phyloP scores from a whole-genome alignment of 1,284 basidiomycete species.

The Testicularia cyperi region DNA sequence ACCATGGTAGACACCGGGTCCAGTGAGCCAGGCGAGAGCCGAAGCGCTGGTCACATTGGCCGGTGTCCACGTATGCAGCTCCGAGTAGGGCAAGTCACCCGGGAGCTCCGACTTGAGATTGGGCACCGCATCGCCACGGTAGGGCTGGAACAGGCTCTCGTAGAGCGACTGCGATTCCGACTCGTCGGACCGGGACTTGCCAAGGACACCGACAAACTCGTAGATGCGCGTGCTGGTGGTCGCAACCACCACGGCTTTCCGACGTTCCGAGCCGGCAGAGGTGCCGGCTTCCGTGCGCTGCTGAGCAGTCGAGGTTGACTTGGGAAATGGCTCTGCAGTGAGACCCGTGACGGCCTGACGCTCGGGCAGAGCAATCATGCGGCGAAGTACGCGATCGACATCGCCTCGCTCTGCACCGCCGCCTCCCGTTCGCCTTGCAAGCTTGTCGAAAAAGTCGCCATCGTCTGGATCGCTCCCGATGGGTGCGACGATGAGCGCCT shows the following conservation, averaged over 20 bases:
- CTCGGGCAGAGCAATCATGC: constrained; percentile 47
- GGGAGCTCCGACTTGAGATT: constrained; percentile 57
- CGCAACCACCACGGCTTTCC: constrained; percentile 67
- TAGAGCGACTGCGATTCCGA: constrained; percentile 63
- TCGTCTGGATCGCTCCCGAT: constrained; percentile 62
- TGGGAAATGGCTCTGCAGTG: constrained; percentile 27
- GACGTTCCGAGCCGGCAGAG: constrained; percentile 1
- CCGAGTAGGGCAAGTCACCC: constrained; percentile 57
- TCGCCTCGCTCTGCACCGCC: constrained; percentile 31
- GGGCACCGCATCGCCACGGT: constrained; percentile 40
- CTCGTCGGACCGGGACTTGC: constrained; percentile 66
- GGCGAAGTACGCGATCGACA: constrained; percentile 45
- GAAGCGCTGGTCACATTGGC: constrained; percentile 1
- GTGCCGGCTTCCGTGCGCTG: not conserved
- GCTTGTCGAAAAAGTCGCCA: constrained; percentile 56
- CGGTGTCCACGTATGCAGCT: constrained; percentile 61
- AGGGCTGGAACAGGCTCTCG: constrained; percentile 53
- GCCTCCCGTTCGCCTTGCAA: constrained; percentile 50
- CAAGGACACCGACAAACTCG: constrained; percentile 74
- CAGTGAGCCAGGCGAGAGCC: constrained; percentile 40
- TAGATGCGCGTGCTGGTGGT: constrained; percentile 88
- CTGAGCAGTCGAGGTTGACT: not conserved
- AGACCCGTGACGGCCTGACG: constrained; percentile 53
- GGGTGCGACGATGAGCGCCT: constrained; percentile 71
- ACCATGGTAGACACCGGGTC: constrained; percentile 53